Evolutionary conservation across 352 stramenopile species (phyloP).

Genomic region (Phytophthora cactorum): DNA sequence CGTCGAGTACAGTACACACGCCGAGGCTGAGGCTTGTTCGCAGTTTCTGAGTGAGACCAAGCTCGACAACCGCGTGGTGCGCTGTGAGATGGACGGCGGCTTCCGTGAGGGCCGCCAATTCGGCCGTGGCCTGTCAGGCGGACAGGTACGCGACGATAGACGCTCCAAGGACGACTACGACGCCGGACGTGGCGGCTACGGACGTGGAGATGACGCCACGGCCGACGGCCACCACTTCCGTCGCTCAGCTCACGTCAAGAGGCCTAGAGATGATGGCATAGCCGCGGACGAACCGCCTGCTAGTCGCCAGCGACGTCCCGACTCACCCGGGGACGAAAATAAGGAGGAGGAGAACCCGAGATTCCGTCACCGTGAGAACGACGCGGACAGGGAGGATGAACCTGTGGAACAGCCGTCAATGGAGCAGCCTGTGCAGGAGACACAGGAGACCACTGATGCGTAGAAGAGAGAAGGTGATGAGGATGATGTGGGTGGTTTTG

Average conservation of each 20-base stretch:
- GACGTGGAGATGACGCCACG: conserved; percentile 62
- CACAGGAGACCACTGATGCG: conserved; percentile 19
- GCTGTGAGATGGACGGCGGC: conserved; percentile 89
- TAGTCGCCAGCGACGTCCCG: conserved; percentile 29
- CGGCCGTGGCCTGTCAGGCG: conserved; percentile 78
- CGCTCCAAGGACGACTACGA: conserved; percentile 89
- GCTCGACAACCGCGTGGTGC: conserved; percentile 88
- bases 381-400: conserved; percentile 31
- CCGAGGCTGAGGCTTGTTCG: conserved; percentile 73
- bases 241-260: conserved; percentile 60
- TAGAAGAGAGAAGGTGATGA: background rate
- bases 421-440: conserved; percentile 15
- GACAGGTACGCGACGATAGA: conserved; percentile 86
- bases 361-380: conserved; percentile 34
- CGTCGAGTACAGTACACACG: conserved; percentile 91
- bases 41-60: conserved; percentile 90
- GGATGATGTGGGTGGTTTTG: background rate
- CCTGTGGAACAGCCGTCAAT: conserved; percentile 7
- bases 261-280: conserved; percentile 60
- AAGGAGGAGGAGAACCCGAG: conserved; percentile 40
- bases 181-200: conserved; percentile 78
- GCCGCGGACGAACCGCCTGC: conserved; percentile 44
- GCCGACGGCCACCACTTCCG: conserved; percentile 75
- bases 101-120: conserved; percentile 90
- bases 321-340: conserved; percentile 21